phyloP scores from a whole-genome alignment of 805 yeast species.

The Candida corydali region DNA sequence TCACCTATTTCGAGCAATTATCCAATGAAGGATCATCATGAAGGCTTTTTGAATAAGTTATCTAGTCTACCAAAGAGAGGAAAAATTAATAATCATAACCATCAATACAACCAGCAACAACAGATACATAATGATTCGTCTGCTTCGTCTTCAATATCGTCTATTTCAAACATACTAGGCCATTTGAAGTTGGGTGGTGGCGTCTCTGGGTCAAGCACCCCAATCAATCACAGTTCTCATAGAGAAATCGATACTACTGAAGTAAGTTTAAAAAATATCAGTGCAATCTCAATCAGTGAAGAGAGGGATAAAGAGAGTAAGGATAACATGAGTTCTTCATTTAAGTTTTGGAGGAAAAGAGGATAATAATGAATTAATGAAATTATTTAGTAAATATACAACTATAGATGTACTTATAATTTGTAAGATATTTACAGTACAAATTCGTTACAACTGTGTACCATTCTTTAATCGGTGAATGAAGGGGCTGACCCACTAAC shows the following conservation, averaged over 20 bases:
- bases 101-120: neutral
- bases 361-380: neutral
- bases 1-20: slow-evolving; percentile 4
- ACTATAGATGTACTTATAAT: neutral
- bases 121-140: neutral
- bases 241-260: no score
- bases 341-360: slow-evolving; percentile 6
- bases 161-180: slow-evolving; percentile 7
- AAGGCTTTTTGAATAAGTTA: neutral
- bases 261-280: neutral
- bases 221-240: neutral
- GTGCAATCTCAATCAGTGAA: neutral
- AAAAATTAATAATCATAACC: neutral
- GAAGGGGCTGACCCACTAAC: neutral
- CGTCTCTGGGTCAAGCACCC: neutral
- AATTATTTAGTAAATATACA: neutral
- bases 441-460: neutral
- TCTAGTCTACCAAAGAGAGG: slow-evolving; percentile 3
- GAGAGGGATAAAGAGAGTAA: neutral
- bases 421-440: no score
- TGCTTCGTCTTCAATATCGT: slow-evolving; percentile 1
- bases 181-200: slow-evolving; percentile 2
- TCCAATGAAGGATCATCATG: neutral
- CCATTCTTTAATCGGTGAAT: neutral
- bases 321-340: slow-evolving; percentile 2